Percentiles rank a stretch among this genome's conserved stretches.
Evolutionary conservation across 495 filamentous ascomycete species (phyloP).

Genomic region (Hyaloscypha finlandica): DNA sequence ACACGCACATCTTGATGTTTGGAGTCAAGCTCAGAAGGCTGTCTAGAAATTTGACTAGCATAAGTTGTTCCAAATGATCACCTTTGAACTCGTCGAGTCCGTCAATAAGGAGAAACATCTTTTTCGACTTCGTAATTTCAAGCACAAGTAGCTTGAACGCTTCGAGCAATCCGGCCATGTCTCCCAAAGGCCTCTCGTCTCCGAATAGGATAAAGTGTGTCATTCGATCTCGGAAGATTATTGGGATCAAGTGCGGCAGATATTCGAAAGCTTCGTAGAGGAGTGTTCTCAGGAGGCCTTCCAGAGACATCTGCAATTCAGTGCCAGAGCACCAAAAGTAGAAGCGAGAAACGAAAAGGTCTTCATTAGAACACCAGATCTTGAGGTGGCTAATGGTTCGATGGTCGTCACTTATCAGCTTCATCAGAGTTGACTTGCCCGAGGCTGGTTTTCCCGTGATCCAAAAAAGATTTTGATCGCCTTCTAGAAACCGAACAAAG

Average conservation of each 20-base stretch:
- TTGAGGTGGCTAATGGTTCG: slow-evolving; percentile 12
- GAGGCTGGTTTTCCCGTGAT: slow-evolving; percentile 39
- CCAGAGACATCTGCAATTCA: slow-evolving; percentile 42
- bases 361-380: slow-evolving; percentile 26
- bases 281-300: slow-evolving; percentile 45
- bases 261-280: slow-evolving; percentile 40
- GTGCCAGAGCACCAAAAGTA: slow-evolving; percentile 49
- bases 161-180: background rate
- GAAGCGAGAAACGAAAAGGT: slow-evolving; percentile 31
- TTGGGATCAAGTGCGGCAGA: slow-evolving; percentile 5
- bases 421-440: slow-evolving; percentile 44
- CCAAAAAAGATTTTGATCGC: slow-evolving; percentile 31
- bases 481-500: background rate
- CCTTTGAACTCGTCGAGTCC: slow-evolving; percentile 39
- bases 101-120: slow-evolving; percentile 34
- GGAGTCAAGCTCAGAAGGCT: background rate
- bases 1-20: slow-evolving; percentile 38
- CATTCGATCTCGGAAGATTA: background rate
- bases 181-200: background rate
- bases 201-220: background rate
- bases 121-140: slow-evolving; percentile 7
- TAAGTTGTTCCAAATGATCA: slow-evolving; percentile 28
- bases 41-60: slow-evolving; percentile 29
- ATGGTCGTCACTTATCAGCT: slow-evolving; percentile 29
- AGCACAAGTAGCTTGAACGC: background rate